Conservation (phyloP, 768 basidiomycete species). For the Serpula lacrymans region DNA sequence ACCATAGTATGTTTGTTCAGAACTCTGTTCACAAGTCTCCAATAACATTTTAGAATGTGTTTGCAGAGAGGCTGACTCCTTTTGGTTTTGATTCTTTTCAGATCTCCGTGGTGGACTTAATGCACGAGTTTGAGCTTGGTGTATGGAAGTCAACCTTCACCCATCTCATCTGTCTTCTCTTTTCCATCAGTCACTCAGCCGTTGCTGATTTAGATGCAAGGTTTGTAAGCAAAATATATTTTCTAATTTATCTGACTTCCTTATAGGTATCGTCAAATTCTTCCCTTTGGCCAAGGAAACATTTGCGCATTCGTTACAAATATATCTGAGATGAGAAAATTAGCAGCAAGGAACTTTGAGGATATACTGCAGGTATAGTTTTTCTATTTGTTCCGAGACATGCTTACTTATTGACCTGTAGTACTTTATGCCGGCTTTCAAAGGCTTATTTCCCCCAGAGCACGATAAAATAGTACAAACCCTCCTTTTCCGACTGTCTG, state of each 20-base stretch:
- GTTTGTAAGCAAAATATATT: constrained; percentile 10
- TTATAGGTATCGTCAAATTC: constrained; percentile 13
- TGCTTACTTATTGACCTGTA: not conserved
- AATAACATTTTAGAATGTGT: constrained; percentile 27
- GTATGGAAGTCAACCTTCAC: constrained; percentile 34
- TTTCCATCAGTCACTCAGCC: constrained; percentile 4
- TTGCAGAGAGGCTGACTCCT: constrained; percentile 18
- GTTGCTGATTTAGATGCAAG: constrained; percentile 22
- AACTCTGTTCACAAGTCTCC: not conserved
- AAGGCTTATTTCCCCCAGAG: not conserved
- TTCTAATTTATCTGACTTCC: not conserved
- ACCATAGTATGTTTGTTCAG: constrained; percentile 9
- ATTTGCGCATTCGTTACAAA: constrained; percentile 36
- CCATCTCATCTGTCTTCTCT: constrained; percentile 34
- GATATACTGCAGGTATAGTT: constrained; percentile 40
- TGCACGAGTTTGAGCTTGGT: constrained; percentile 42
- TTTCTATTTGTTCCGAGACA: not conserved
- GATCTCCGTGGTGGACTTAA: constrained; percentile 30
- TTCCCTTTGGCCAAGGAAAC: constrained; percentile 20
- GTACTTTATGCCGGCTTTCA: constrained; percentile 5
- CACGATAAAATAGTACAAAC: not conserved
- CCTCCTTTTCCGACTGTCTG: not conserved
- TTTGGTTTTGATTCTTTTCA: constrained; percentile 21
- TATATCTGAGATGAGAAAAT: constrained; percentile 32
- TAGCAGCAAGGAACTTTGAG: constrained; percentile 38